Base-by-base conservation (phyloP, 129 eudicot species). In the Ambrosia artemisiifolia region DNA sequence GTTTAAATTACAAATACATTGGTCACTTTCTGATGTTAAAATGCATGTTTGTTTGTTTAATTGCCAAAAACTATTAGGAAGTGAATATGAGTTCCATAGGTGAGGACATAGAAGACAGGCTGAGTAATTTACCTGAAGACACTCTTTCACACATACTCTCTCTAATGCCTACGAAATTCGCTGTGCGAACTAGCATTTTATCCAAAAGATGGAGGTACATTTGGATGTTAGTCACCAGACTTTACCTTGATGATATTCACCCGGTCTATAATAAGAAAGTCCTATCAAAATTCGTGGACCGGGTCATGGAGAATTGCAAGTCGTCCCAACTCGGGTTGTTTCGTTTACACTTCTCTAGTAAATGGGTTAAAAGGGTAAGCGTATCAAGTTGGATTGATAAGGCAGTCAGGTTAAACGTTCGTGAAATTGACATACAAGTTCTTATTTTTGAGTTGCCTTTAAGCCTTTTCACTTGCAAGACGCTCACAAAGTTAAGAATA, bases 151-250 rank as follows among this genome's bases (percentile, higher is more conserved):
- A 79, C 24, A 79, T 79, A 59, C 61, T 79, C 46, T 42, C 63
- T 32, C 17, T 67, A 60, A 76, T 79, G 60, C 78, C 83, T 49
- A 67, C 67, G 13, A 79, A 67, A 35, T 24, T 66, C 20, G 70
- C 75, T 7, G 70, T 73, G 3, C 64, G 71, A 50, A 66, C 83
- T 18, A 47, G 71, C 74, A 59, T 79, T 24, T 67, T 79, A 68
- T 66, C 83, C 0, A 68, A 59, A 59, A 63, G 70, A 34, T 79
- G 79, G 79, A 56, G 67, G 30, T 35, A 10, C 56, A 43, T 17
- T 20, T 67, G 68, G 74, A 79, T 36, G 42, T 38, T 42, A 1
- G 28, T 73, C 55, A 24, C 49, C n/a, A 73, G 66, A 34, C 65
- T 79, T 11, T 71, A 57, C 34, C 24, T 32, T 47, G 33, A 60